Base-by-base conservation (phyloP, 1,284 basidiomycete species). In the Golubevia sp. region DNA sequence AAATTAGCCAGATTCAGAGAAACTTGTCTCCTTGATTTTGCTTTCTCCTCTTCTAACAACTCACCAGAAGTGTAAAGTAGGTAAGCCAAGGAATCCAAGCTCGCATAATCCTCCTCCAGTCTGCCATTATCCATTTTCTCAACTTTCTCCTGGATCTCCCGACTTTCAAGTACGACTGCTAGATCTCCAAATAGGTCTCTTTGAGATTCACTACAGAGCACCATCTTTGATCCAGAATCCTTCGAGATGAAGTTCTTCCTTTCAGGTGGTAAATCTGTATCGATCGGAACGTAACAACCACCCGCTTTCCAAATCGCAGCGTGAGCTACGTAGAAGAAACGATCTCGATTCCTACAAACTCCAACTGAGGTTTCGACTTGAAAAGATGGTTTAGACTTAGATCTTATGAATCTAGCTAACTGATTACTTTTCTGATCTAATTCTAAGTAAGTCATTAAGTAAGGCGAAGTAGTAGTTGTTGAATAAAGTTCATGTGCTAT, bases 251-350 rank as follows among this genome's bases (percentile, higher is more conserved):
- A 88, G 23, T 77, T 68, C 66, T 87, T 88, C 49, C 88, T 77
- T 68, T 88, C 87, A 5, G 68, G 52, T 21, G 88, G 88, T 27
- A 88, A 78, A 63, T 88, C 87, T 1, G 87, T 86, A 66, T 88
- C 88, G 61, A 88, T 88, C 86, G 88, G 55, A 55, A 88, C 87
- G 25, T 88, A 88, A 58, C 87, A 88, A 48, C 85, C 87, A 48
- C 88, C 88, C 38, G 87, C 86, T 55, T 86, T 86, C 63, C 87
- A 84, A 38, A 88, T 85, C 7, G 86, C 88, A 53, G 87, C 84
- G 64, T 87, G 82, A 7, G 85, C 84, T 23, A 86, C 72, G 55
- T 88, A 86, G 66, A 87, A 88, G 58, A 83, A 65, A 23, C 86
- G 67, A 55, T 87, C 83, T 20, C 87, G 85, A 56, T 84, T 73